Percentiles rank a stretch among this genome's conserved stretches.
Conservation (phyloP, 2,329 filamentous ascomycete species). For the Endoconidiophora polonica region DNA sequence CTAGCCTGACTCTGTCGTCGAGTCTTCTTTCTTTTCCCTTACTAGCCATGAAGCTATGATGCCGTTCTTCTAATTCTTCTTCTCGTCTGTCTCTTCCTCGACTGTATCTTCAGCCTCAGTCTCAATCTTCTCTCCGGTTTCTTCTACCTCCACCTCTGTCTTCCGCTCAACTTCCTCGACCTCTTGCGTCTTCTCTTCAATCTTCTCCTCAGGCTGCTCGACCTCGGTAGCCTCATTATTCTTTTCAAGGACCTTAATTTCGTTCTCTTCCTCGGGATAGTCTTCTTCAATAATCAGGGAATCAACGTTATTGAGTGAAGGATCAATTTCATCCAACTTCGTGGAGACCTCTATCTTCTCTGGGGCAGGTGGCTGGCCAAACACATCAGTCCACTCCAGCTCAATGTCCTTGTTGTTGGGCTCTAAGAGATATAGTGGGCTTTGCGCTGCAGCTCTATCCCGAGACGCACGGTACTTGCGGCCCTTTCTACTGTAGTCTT, state of each 20-base stretch:
- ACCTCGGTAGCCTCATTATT: background rate
- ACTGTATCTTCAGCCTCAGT: background rate
- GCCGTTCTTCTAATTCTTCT: background rate
- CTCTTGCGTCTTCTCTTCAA: background rate
- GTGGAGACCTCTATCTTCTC: background rate
- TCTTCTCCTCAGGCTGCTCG: background rate
- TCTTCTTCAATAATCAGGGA: slow-evolving; percentile 4
- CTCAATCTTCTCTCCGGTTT: background rate
- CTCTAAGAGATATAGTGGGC: slow-evolving; percentile 27
- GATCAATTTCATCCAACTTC: background rate
- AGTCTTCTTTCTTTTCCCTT: too few relatives aligned
- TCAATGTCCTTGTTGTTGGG: slow-evolving; percentile 24
- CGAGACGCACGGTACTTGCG: slow-evolving; percentile 38
- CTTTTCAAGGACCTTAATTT: background rate
- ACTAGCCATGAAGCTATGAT: background rate
- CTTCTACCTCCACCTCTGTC: background rate
- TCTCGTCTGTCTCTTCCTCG: background rate
- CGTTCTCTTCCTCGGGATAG: background rate
- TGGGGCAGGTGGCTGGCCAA: slow-evolving; percentile 14
- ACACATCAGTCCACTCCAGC: slow-evolving; percentile 22
- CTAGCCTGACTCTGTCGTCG: background rate
- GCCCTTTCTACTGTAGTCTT: slow-evolving; percentile 35
- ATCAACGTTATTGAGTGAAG: background rate
- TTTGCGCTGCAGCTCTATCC: slow-evolving; percentile 32
- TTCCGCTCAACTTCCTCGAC: background rate